Conservation (phyloP, 2,329 filamentous ascomycete species). For the Fusarium sp. region DNA sequence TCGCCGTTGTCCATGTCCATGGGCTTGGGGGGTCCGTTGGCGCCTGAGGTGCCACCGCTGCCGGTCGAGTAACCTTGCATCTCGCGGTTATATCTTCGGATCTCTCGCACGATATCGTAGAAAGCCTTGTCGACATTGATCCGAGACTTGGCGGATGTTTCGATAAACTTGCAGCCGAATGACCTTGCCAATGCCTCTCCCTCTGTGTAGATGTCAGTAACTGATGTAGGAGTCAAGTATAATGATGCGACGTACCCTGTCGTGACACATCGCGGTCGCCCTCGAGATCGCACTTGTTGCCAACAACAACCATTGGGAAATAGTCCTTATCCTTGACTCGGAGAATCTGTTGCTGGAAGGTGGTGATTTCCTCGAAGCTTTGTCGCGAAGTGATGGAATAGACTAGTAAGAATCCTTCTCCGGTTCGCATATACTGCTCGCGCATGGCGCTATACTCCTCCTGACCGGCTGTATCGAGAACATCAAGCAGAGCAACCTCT, state of each 20-base stretch:
- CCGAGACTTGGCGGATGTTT: conserved; percentile 97
- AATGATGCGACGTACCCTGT: conserved; percentile 73
- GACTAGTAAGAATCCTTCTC: conserved; percentile 96
- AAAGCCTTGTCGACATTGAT: conserved; percentile 99
- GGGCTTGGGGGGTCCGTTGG: conserved; percentile 71
- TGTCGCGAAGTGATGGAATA: conserved; percentile 98
- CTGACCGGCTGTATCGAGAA: conserved; percentile 96
- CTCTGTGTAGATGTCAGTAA: conserved; percentile 65
- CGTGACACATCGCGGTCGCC: conserved; percentile 88
- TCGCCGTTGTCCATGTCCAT: conserved; percentile 80
- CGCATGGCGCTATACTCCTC: conserved; percentile 99
- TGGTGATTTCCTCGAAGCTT: conserved; percentile 98
- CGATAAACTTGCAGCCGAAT: conserved; percentile 98
- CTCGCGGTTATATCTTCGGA: conserved; percentile 97
- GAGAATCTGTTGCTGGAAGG: conserved; percentile 98
- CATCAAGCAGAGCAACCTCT: conserved; percentile 95
- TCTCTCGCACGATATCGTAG: conserved; percentile 97
- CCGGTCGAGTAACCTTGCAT: conserved; percentile 87
- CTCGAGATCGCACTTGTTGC: conserved; percentile 99
- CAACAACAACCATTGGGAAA: conserved; percentile 98
- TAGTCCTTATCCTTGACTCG: conserved; percentile 99
- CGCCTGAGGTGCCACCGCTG: conserved; percentile 70
- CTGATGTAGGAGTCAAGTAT: not conserved
- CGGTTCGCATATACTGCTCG: conserved; percentile 99
- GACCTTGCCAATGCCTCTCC: conserved; percentile 84